phyloP scores from a whole-genome alignment of 2,329 filamentous ascomycete species.

The Ceratocystis ficicola region DNA sequence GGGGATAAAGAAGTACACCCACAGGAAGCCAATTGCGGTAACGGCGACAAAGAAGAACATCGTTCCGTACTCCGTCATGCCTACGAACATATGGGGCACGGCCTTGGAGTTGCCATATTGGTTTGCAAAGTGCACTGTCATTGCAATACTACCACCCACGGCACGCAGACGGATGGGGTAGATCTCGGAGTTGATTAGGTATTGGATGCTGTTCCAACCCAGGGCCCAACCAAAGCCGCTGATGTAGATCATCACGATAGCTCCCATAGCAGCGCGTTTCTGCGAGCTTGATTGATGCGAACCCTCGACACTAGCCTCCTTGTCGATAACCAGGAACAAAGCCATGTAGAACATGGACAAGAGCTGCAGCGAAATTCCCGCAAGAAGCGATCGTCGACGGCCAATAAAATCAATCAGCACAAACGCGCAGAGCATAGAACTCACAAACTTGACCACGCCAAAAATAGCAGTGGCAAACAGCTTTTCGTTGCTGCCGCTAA shows the following conservation, averaged over 20 bases:
- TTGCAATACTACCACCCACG: conserved; percentile 56
- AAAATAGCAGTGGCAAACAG: conserved; percentile 65
- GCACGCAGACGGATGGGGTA: conserved; percentile 65
- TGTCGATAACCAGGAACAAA: conserved; percentile 42
- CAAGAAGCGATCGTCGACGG: conserved; percentile 53
- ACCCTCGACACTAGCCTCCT: conserved; percentile 30
- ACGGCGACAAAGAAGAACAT: conserved; percentile 66
- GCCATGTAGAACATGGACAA: conserved; percentile 53
- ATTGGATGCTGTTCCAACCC: conserved; percentile 67
- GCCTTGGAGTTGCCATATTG: conserved; percentile 68
- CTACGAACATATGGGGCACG: conserved; percentile 62
- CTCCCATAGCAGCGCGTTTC: conserved; percentile 49
- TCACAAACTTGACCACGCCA: conserved; percentile 59
- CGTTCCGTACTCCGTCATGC: conserved; percentile 50
- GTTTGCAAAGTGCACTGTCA: conserved; percentile 69
- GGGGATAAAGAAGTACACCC: conserved; percentile 61
- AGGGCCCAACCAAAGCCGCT: conserved; percentile 58
- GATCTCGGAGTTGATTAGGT: conserved; percentile 64
- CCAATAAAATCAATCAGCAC: conserved; percentile 72
- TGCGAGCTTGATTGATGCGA: conserved; percentile 35
- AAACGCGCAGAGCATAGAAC: conserved; percentile 56
- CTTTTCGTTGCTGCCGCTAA: conserved; percentile 53
- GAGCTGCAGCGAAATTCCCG: conserved; percentile 48
- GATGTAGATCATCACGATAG: conserved; percentile 62
- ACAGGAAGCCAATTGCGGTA: conserved; percentile 53